Base-by-base conservation (phyloP, 2,329 filamentous ascomycete genomes). In the Fusarium sacchari region DNA sequence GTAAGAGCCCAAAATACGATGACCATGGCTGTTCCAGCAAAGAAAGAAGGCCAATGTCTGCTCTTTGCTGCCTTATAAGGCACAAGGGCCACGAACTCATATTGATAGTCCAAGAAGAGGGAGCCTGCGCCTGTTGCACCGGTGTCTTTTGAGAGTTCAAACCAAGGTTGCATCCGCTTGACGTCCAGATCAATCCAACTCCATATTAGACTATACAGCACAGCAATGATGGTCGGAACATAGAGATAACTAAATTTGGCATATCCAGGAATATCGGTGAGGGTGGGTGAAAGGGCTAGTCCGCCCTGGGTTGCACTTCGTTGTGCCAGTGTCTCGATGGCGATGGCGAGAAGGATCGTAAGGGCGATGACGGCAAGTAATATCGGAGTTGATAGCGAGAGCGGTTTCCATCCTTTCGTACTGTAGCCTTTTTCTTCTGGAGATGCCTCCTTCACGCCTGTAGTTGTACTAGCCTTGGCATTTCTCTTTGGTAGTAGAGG, bases 131-230 rank as follows among this genome's bases (percentile, higher is more conserved):
- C 88, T 0, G 72, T 72, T 0, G 86, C 86, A 0, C 89, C 89
- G 0, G 76, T 72, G 0, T 73, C 20, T 15, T 83, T 86, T 0
- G 88, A 90, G 2, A 92, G 61, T 28, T 91, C 88, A 17, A 89
- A 85, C 82, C 86, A 92, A 0, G 90, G 89, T 39, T 92, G 89
- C 49, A 91, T 80, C 1, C 90, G 74, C 65, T 90, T 89, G 0
- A 84, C 81, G 40, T 92, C 88, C 0, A 91, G 76, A 57, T 92
- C 89, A 0, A 91, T 83, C 88, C 89, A 90, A 6, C 82, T 84
- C 88, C 89, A 91, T 0, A 86, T 50, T 2, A 91, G 82, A 43
- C 88, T 88, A 69, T 89, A 91, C 0, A 88, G 12, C 0, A 91
- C 85, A 0, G 88, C 85, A 0, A 90, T 57, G 0, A 90, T 81